Evolutionary conservation across 2,329 filamentous ascomycete genomes (phyloP), one percentile per base, ranked within the genome.

Genomic region (Colletotrichum viniferum): DNA sequence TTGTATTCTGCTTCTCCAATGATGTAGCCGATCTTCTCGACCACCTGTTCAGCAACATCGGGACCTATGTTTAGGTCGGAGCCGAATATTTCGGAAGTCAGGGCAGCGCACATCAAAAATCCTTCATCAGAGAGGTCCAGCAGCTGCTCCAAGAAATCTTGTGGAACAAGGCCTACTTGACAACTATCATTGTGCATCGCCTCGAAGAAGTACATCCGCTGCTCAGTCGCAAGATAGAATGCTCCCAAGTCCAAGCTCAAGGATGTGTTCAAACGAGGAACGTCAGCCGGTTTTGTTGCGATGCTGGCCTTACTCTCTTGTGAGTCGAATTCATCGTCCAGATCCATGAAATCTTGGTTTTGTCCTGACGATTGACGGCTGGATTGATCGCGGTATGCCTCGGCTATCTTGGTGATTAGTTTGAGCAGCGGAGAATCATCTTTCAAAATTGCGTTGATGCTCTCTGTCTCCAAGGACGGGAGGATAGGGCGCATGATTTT

Each of bases 261-360:
- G 14, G 86, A 81, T 8, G 83, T 80, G 58, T 87, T 86, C 24
- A 85, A 84, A 21, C 90, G 87, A 56, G 91, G 86, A 56, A 91
- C 80, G 18, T 88, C 80, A 24, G 83, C 79, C 2, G 77, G 73
- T 36, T 83, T 85, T 34, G 85, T 81, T 2, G 81, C 76, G 18
- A 82, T 81, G 64, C 85, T 87, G 30, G 81, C 84, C 28, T 86
- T 87, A 76, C 88, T 92, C 68, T 86, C 86, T 77, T 93, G 91
- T 0, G 91, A 92, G 55, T 91, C 90, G 70, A 93, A 92, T 3
- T 90, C 90, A 14, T 90, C 88, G 79, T 95, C 94, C 7, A 95
- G 80, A 71, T 95, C 92, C 92, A 94, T 93, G 7, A 87, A 81
- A 77, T 93, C 91, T 4, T 85, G 78, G 12, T 87, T 84, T 5